Base-by-base conservation (phyloP, 257 asterid genomes). In the Solanum ahanhuiri region DNA sequence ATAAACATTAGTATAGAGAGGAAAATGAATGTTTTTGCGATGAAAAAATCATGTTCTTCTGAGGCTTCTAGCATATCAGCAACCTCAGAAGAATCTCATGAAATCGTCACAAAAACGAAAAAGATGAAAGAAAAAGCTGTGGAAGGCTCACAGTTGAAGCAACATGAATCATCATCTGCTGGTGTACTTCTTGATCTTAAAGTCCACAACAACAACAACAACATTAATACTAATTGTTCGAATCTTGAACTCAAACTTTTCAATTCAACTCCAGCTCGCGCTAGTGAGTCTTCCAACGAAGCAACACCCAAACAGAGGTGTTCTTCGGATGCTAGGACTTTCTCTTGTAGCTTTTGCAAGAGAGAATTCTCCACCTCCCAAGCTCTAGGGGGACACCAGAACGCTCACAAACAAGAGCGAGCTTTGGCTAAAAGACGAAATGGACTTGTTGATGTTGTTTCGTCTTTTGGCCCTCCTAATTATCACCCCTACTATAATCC, bases 341-440 rank as follows among this genome's bases (percentile, higher is more conserved):
- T 93, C 89, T 86, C 94, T 2, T 94, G 98, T 81, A 90, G 34
- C 76, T 93, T 88, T 34, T 94, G 98, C 79, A 90, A 90, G 87
- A 88, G 96, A 83, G 93, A 90, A 69, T 94, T 94, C 86, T 92
- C 95, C 15, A 93, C 97, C 20, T 92, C 96, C 1, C 97, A 95
- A 67, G 98, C 98, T 2, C 76, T 93, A 85, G 98, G 97, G 6
- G 97, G 98, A 75, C 97, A 95, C 79, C 98, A 95, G 30, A 95
- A 95, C 31, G 98, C 97, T 1, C 98, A 95, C 87, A 95, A 93
- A 58, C 93, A 95, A 76, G 96, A 95, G 87, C 82, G 95, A 3
- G 94, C 96, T 3, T 12, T 88, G 70, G 93, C 93, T 64, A 95
- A 93, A 88, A 90, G 91, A 83, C 90, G 90, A 22, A 92, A 90